A percentile compares a stretch with the other conserved stretches of the same genome.
phyloP scores from a whole-genome alignment of 768 basidiomycete genomes.

The Tricholoma terreum region DNA sequence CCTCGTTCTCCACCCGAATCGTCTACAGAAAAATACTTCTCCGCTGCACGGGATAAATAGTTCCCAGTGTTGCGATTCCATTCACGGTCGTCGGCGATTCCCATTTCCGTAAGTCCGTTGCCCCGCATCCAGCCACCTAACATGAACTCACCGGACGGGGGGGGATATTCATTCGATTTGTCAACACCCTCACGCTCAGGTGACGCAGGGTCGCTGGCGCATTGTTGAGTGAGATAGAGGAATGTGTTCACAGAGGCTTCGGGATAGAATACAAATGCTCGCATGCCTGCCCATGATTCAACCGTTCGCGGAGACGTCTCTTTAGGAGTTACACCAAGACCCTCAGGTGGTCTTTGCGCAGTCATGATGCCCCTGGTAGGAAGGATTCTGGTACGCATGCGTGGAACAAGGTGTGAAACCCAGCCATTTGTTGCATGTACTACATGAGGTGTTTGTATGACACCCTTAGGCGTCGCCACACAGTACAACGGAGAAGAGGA shows the following conservation, averaged over 20 bases:
- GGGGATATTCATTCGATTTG: slow-evolving; percentile 13
- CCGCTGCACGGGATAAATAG: slow-evolving; percentile 40
- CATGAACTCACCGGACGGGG: slow-evolving; percentile 51
- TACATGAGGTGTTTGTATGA: slow-evolving; percentile 55
- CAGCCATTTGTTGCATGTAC: slow-evolving; percentile 88
- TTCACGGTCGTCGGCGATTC: slow-evolving; percentile 35
- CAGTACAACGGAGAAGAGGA: slow-evolving; percentile 39
- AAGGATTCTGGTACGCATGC: slow-evolving; percentile 59
- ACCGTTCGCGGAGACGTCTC: not conserved
- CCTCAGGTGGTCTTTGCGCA: slow-evolving; percentile 54
- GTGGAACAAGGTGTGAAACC: slow-evolving; percentile 65
- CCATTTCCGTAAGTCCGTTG: slow-evolving; percentile 33
- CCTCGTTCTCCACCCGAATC: slow-evolving; percentile 17
- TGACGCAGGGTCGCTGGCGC: not conserved
- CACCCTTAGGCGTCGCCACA: slow-evolving; percentile 61
- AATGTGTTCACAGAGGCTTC: slow-evolving; percentile 36
- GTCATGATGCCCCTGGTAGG: slow-evolving; percentile 62
- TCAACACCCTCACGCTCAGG: not conserved
- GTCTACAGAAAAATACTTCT: slow-evolving; percentile 45
- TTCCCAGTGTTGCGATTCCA: slow-evolving; percentile 26
- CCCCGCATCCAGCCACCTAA: slow-evolving; percentile 57
- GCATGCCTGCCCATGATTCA: slow-evolving; percentile 36
- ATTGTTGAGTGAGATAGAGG: slow-evolving; percentile 71
- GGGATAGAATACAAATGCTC: slow-evolving; percentile 61
- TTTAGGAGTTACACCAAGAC: slow-evolving; percentile 17